These are phyloP conservation scores for Xenoacremonium recifei DNA, from an alignment of 2,329 filamentous ascomycete species.

Conservation along the genomic window DNA sequence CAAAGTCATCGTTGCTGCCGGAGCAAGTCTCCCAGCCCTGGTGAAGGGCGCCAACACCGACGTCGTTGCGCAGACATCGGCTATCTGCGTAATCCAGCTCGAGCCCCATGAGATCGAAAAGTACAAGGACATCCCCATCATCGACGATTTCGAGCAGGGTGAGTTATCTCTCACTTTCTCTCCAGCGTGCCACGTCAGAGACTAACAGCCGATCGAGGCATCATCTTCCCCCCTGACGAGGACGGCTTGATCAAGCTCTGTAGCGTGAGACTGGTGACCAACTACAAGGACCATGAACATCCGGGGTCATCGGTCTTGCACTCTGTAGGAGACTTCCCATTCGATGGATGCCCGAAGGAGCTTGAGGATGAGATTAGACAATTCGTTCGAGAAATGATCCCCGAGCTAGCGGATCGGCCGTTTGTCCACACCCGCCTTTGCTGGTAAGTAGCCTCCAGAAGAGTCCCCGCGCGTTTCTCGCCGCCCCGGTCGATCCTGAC, in stretches of 20 bases:
- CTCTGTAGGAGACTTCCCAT: no score
- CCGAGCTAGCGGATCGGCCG: no score
- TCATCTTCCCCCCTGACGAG: slow-evolving; percentile 55
- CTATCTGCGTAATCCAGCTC: slow-evolving; percentile 61
- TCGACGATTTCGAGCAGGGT: slow-evolving; percentile 30
- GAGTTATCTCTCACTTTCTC: not conserved
- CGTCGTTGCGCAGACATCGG: slow-evolving; percentile 62
- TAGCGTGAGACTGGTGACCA: slow-evolving; percentile 51
- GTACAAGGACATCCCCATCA: slow-evolving; percentile 41
- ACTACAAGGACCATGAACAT: slow-evolving; percentile 36
- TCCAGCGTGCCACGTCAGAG: no score
- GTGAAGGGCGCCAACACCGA: slow-evolving; percentile 59
- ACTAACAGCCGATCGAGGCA: slow-evolving; percentile 30
- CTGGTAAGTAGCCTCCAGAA: no score
- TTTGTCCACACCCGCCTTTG: no score
- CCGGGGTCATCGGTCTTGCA: slow-evolving; percentile 15
- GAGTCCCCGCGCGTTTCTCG: slow-evolving; percentile 41
- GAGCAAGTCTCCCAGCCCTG: slow-evolving; percentile 63
- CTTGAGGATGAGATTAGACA: no score
- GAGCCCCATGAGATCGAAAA: slow-evolving; percentile 54
- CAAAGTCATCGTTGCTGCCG: slow-evolving; percentile 62
- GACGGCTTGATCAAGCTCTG: slow-evolving; percentile 51
- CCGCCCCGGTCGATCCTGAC: slow-evolving; percentile 26
- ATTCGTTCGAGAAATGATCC: no score
- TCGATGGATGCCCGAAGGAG: no score